Evolutionary conservation across 1,139 yeast genomes (phyloP), one percentile per base, ranked within the genome.

Genomic region (Maudiozyma humilis): DNA sequence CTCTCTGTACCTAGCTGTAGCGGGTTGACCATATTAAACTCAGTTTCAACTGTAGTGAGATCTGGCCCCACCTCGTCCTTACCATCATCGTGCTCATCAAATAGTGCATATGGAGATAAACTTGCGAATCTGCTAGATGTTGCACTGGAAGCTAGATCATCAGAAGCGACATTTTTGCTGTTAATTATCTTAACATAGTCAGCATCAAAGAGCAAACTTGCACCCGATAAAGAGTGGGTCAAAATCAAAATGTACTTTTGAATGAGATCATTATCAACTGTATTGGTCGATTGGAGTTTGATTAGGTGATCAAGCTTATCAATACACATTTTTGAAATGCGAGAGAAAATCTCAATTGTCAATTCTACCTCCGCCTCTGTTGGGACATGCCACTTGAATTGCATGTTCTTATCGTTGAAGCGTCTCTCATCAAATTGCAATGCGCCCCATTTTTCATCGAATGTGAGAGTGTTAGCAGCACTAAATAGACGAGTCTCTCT

Each of bases 361-460:
- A 77, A 76, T 2, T 68, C 67, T 1, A 86, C 69, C 44, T 82
- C 89, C 2, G 59, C 65, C 2, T 66, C 65, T 0, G 69, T 56
- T 0, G 97, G 97, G 1, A 74, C 62, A 57, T 79, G 87, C 98
- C 98, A 91, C 2, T 72, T 67, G 52, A 87, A 79, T 0, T 69
- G 58, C 33, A 80, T 62, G 43, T 76, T 72, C 12, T 73, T 73
- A 12, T 59, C 51, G 2, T 64, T 54, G 40, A 70, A 69, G 46
- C 73, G 65, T 30, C 74, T 60, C 1, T 64, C 56, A 23, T 71
- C 69, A 51, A 79, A 77, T 56, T 80, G 87, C 49, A 76, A 72
- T 0, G 78, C 87, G 40, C 93, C 93, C 93, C 93, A 83, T 51
- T 80, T 74, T 17, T 68, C 68, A 41, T 72, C 78, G 32, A 67